Conservation (phyloP, 2,329 filamentous ascomycete genomes). For the Cladosporium sp. region DNA sequence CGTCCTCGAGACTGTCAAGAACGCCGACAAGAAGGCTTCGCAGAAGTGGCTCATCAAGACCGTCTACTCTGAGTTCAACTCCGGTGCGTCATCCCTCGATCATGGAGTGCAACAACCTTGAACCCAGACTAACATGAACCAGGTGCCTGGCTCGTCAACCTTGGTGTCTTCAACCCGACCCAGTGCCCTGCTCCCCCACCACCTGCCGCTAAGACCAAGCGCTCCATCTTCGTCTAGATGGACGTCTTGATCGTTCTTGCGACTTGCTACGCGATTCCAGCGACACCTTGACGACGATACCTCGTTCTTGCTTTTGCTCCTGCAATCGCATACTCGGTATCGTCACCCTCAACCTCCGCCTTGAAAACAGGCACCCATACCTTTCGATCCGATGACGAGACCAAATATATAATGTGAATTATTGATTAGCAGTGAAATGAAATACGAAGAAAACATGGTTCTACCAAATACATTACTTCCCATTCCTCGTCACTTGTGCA, state of each 20-base stretch:
- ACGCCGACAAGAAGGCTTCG: conserved; percentile 20
- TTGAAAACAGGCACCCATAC: neutral
- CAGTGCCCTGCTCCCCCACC: conserved; percentile 12
- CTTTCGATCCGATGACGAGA: neutral
- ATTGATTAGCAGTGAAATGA: neutral
- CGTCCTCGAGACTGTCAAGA: conserved; percentile 32
- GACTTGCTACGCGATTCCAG: neutral
- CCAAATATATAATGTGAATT: neutral
- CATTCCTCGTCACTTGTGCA: neutral
- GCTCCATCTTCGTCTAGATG: conserved; percentile 11
- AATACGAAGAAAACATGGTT: neutral
- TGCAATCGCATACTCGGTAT: neutral
- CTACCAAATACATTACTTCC: neutral
- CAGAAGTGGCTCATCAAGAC: conserved; percentile 37
- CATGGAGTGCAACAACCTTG: neutral
- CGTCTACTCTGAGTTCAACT: conserved; percentile 41
- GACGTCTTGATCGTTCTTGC: neutral
- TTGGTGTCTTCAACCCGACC: conserved; percentile 31
- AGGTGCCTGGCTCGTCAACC: conserved; percentile 39
- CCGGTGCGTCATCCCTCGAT: conserved; percentile 29
- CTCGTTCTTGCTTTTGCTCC: neutral
- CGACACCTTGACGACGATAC: neutral
- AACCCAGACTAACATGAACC: conserved; percentile 21
- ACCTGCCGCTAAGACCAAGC: conserved; percentile 9
- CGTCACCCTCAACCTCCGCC: neutral